A percentile compares a stretch with the other conserved stretches of the same genome.
Evolutionary conservation across 2,329 filamentous ascomycete genomes (phyloP).

Genomic region (Monilinia fructigena): DNA sequence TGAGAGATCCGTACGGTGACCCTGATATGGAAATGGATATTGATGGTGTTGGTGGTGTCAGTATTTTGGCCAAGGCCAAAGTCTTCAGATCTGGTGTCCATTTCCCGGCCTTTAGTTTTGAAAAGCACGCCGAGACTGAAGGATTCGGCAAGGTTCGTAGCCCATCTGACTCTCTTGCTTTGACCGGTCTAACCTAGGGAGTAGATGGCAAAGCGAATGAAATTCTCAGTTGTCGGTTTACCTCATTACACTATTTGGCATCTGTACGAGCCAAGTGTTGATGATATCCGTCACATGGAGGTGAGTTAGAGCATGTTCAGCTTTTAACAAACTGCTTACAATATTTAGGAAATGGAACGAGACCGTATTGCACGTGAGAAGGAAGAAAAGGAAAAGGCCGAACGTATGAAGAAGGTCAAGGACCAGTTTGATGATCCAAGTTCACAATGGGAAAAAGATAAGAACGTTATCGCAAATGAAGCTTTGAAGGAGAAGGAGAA

Average conservation of each 20-base stretch:
- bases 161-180: background rate
- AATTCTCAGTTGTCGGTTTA: constrained; percentile 89
- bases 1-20: constrained; percentile 94
- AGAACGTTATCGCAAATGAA: constrained; percentile 71
- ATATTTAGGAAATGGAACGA: constrained; percentile 79
- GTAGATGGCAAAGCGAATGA: constrained; percentile 96
- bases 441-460: constrained; percentile 87
- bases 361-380: constrained; percentile 77
- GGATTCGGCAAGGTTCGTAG: constrained; percentile 87
- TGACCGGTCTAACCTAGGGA: constrained; percentile 21
- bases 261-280: constrained; percentile 97
- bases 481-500: constrained; percentile 59
- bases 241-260: constrained; percentile 99
- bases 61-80: constrained; percentile 91
- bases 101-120: constrained; percentile 97
- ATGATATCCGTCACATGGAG: constrained; percentile 97
- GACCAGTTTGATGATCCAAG: constrained; percentile 75
- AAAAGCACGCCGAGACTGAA: constrained; percentile 98
- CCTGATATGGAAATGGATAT: constrained; percentile 99
- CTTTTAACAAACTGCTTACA: background rate
- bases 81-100: constrained; percentile 95
- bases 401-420: constrained; percentile 74
- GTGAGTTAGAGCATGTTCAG: constrained; percentile 42
- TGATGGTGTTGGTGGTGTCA: constrained; percentile 95
- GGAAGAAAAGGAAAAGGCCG: constrained; percentile 72